Percentiles rank a stretch among this genome's conserved stretches.
Conservation (phyloP, 1,284 basidiomycete species). For the Coriolopsis trogii region DNA sequence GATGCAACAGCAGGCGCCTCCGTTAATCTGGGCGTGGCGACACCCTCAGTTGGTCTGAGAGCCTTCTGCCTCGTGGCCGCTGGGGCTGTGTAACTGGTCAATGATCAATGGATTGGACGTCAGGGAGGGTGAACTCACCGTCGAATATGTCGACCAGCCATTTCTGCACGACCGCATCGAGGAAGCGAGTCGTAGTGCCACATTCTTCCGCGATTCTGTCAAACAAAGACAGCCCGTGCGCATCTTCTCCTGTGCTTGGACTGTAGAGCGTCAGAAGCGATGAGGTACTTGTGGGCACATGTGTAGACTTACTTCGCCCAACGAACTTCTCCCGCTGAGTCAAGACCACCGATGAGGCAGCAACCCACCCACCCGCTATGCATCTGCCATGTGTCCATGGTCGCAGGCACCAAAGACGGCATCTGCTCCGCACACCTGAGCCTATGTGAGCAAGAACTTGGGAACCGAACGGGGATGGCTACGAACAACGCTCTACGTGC, state of each 20-base stretch:
- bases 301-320: neutral
- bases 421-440: neutral
- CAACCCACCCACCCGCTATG: neutral
- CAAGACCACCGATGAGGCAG: neutral
- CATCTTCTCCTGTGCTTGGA: neutral
- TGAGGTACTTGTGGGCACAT: neutral
- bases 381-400: neutral
- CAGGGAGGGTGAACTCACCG: no score
- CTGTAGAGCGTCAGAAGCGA: neutral
- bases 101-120: no score
- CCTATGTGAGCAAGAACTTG: neutral
- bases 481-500: neutral
- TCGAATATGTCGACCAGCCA: neutral
- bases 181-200: neutral
- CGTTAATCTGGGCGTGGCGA: no score
- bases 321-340: neutral
- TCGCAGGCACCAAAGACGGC: neutral
- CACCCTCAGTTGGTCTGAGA: no score
- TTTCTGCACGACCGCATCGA: neutral
- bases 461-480: neutral
- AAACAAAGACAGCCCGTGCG: neutral
- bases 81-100: no score
- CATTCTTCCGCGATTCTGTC: neutral
- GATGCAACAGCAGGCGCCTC: no score
- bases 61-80: no score